Base-by-base conservation (phyloP, 805 yeast genomes). In the Debaryomyces tyrocola region DNA sequence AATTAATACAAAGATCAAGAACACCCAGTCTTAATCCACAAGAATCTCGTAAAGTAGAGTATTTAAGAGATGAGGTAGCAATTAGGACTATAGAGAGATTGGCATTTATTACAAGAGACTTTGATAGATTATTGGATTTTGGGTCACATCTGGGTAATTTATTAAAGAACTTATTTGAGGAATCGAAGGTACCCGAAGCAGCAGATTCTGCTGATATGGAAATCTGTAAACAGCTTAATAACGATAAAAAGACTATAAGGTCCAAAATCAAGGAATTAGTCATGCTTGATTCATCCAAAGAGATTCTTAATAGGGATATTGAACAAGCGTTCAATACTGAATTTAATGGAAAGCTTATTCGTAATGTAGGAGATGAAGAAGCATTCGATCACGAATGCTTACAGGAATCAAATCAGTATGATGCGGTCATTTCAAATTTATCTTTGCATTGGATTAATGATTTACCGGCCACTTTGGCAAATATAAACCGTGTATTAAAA, bases 361-460 rank as follows among this genome's bases (percentile, higher is more conserved):
- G 89, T 38, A 52, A 78, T 0, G 80, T 77, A 6, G 79, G 78
- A 2, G 94, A 89, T 59, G 96, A 89, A 57, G 96, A 88, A 59
- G 45, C 62, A 4, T 75, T 82, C 56, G 67, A 68, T 46, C 76
- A 76, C 49, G 70, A 70, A 2, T 59, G 62, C 11, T 63, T 83
- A 24, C 31, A 50, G 36, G 57, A 57, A 43, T 53, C 67, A 7
- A 66, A 73, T 43, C 64, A 73, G 15, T 85, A 77, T 57, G 91
- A 87, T 60, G 86, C 90, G 3, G 86, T 88, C 2, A 62, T 89
- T 2, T 83, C 90, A 2, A 87, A 86, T 60, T 63, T 87, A 52
- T 77, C 87, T 18, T 59, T 89, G 59, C 96, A 89, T 63, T 89
- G 96, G 96, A 82, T 87, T 48, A 89, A 89, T 57, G 91, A 89